Evolutionary conservation across 805 yeast genomes (phyloP).

Genomic region (Nakazawaea molendinolei): DNA sequence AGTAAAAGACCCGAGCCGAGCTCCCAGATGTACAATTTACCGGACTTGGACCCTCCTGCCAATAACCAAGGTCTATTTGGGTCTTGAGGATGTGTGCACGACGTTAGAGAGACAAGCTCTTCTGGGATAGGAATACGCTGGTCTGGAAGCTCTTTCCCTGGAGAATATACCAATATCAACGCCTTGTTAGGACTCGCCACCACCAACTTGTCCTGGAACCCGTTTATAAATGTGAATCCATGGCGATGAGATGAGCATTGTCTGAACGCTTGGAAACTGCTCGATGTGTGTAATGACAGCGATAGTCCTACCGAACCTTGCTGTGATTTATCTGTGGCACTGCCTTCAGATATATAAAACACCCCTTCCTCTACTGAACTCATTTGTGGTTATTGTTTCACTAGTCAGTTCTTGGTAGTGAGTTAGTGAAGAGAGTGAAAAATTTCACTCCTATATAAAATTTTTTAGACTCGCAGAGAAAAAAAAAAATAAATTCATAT

Average conservation of each 20-base stretch:
- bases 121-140: slow-evolving; percentile 86
- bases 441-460: too few relatives aligned
- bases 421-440: too few relatives aligned
- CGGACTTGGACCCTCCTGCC: slow-evolving; percentile 69
- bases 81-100: slow-evolving; percentile 30
- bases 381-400: too few relatives aligned
- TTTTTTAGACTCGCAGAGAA: too few relatives aligned
- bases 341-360: slow-evolving; percentile 34
- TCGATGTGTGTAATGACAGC: slow-evolving; percentile 39
- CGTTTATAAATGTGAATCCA: slow-evolving; percentile 39
- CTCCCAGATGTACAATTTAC: slow-evolving; percentile 83
- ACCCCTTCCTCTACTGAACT: slow-evolving; percentile 31
- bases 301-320: slow-evolving; percentile 22
- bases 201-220: slow-evolving; percentile 43
- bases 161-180: slow-evolving; percentile 61
- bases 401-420: too few relatives aligned
- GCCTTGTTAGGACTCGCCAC: slow-evolving; percentile 70
- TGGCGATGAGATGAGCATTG: slow-evolving; percentile 40
- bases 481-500: too few relatives aligned
- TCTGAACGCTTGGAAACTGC: slow-evolving; percentile 43
- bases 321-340: slow-evolving; percentile 22
- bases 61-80: slow-evolving; percentile 40
- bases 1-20: slow-evolving; percentile 67
- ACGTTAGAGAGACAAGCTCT: slow-evolving; percentile 50
- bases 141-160: slow-evolving; percentile 66